Conservation (phyloP, 2,329 filamentous ascomycete genomes). For the Sordariomycetes sp. region DNA sequence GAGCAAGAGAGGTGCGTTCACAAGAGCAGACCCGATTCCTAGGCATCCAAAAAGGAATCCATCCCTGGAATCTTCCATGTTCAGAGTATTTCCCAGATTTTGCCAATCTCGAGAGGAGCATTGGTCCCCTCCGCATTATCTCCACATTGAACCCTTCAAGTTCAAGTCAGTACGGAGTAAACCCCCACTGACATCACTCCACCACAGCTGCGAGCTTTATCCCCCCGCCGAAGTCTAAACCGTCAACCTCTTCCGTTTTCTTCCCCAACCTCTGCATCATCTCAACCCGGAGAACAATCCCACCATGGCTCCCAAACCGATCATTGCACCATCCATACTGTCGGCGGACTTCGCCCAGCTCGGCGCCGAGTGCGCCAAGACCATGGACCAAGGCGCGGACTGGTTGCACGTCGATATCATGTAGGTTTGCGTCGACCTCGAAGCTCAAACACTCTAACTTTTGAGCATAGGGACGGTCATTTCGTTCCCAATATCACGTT, state of each 20-base stretch:
- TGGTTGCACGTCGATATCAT: slow-evolving; percentile 95
- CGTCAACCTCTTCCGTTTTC: background rate
- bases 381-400: slow-evolving; percentile 80
- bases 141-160: too few relatives aligned
- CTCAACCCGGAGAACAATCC: background rate
- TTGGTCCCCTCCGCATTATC: too few relatives aligned
- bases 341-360: slow-evolving; percentile 91
- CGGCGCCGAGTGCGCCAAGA: slow-evolving; percentile 75
- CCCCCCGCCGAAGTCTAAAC: too few relatives aligned
- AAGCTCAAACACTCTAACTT: background rate
- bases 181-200: background rate
- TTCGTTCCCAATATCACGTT: slow-evolving; percentile 99
- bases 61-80: too few relatives aligned
- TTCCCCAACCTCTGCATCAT: background rate
- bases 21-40: too few relatives aligned
- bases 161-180: too few relatives aligned
- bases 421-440: slow-evolving; percentile 33
- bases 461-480: slow-evolving; percentile 72
- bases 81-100: too few relatives aligned
- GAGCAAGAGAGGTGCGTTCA: too few relatives aligned
- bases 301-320: slow-evolving; percentile 77
- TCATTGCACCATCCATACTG: slow-evolving; percentile 97
- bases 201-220: too few relatives aligned
- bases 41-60: too few relatives aligned
- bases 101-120: too few relatives aligned